phyloP scores from a whole-genome alignment of 108 stramenopile species.

The Skeletonema potamos region DNA sequence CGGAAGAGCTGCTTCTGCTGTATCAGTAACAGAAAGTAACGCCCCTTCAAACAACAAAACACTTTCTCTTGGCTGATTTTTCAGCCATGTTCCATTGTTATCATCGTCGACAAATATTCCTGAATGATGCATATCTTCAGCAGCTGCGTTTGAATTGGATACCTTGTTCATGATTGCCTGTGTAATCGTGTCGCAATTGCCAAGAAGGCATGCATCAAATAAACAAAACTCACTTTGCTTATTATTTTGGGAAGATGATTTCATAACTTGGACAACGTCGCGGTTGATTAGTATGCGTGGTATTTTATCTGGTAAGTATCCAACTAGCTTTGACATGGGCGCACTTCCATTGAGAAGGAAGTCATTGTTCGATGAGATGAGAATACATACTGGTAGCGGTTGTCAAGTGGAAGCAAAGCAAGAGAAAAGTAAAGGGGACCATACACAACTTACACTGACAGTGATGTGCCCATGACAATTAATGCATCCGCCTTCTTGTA shows the following conservation, averaged over 20 bases:
- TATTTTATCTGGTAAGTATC: conserved; percentile 60
- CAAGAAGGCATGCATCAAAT: conserved; percentile 81
- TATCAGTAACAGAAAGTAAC: conserved; percentile 3
- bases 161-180: conserved; percentile 55
- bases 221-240: conserved; percentile 39
- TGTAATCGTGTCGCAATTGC: conserved; percentile 85
- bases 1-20: conserved; percentile 12
- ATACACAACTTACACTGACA: conserved; percentile 66
- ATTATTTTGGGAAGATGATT: conserved; percentile 21
- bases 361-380: not conserved
- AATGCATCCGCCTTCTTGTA: conserved; percentile 77
- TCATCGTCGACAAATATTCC: not conserved
- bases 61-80: conserved; percentile 62
- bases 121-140: not conserved
- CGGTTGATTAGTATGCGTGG: conserved; percentile 86
- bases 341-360: conserved; percentile 42
- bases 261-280: conserved; percentile 62
- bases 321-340: conserved; percentile 82
- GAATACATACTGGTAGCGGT: too few relatives aligned
- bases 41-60: conserved; percentile 82
- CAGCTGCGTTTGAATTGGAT: not conserved
- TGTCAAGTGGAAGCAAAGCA: too few relatives aligned
- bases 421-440: not conserved
- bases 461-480: conserved; percentile 86
- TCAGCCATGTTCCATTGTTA: conserved; percentile 12